A percentile compares a stretch with the other conserved stretches of the same genome.
These are phyloP conservation scores for Arctium minus DNA, from an alignment of 129 eudicot genomes.

Conservation along the genomic window DNA sequence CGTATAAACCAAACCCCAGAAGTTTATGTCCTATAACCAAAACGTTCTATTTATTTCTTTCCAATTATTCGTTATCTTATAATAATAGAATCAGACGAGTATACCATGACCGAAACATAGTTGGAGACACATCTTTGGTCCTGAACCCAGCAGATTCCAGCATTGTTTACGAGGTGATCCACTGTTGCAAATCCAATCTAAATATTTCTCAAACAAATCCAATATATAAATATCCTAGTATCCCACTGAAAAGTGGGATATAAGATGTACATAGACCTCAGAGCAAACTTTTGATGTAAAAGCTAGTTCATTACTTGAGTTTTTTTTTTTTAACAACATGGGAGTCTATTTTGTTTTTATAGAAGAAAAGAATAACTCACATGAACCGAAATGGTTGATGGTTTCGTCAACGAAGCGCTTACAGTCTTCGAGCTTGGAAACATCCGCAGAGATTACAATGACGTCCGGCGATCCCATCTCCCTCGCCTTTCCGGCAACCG, in stretches of 20 bases:
- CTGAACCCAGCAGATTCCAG: slow-evolving; percentile 43
- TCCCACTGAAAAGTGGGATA: too few species aligned
- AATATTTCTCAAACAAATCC: not conserved
- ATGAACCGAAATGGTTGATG: slow-evolving; percentile 42
- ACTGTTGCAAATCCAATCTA: slow-evolving; percentile 26
- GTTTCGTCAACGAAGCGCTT: slow-evolving; percentile 38
- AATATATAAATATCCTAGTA: not conserved
- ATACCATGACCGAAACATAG: slow-evolving; percentile 47
- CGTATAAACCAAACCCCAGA: slow-evolving; percentile 53
- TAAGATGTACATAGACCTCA: too few species aligned
- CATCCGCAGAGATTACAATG: slow-evolving; percentile 42
- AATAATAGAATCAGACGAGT: not conserved
- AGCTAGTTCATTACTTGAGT: too few species aligned
- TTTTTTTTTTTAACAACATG: too few species aligned
- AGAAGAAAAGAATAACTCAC: slow-evolving; percentile 17
- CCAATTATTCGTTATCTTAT: too few species aligned
- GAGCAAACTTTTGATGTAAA: too few species aligned
- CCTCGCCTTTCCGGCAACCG: slow-evolving; percentile 40
- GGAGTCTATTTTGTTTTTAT: not conserved
- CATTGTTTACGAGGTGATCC: slow-evolving; percentile 69
- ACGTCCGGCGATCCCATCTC: slow-evolving; percentile 58
- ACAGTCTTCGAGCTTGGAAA: slow-evolving; percentile 47
- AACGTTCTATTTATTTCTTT: too few species aligned
- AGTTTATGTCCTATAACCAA: slow-evolving; percentile 42
- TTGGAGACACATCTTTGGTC: slow-evolving; percentile 36